Base-by-base conservation (phyloP, 2,329 filamentous ascomycete genomes). In the Claviceps digitariae region DNA sequence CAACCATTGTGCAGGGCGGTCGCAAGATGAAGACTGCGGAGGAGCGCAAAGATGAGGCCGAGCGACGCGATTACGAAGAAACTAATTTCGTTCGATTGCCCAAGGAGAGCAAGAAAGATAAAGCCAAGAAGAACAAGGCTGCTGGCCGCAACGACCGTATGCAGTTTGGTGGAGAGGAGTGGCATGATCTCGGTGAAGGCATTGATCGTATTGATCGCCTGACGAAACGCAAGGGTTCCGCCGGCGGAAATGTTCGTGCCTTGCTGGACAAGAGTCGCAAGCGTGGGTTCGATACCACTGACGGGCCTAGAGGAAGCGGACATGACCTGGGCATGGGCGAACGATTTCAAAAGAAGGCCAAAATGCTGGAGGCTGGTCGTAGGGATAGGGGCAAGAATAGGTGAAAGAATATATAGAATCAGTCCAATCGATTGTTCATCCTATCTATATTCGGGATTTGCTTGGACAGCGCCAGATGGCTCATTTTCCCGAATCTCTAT, bases 141-240 rank as follows among this genome's bases (percentile, higher is more conserved):
- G 72, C 73, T 43, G 72, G 72, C 10, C 67, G 72, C 59, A 71
- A 67, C 58, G 65, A 72, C 62, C 70, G 83, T 75, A 68, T 96
- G 87, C 71, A 72, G 61, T 82, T 81, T 70, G 91, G 91, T 57
- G 93, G 93, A 51, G 93, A 97, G 70, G 93, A 97, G 65, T 97
- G 90, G 88, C 81, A 84, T 58, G 83, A 86, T 27, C 73, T 98
- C 46, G 88, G 87, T 54, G 84, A 90, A 65, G 89, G 90, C 8
- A 80, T 90, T 51, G 88, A 95, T 69, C 78, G 91, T 46, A 95
- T 96, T 68, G 85, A 90, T 61, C 77, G 83, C 57, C 73, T 95
- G 63, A 96, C 90, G 7, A 82, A 81, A 68, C 79, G 80, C 64
- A 87, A 82, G 67, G 75, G 56, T 73, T 74, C 38, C 73, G 74